phyloP scores from a whole-genome alignment of 176 grass and related monocot species.

The Elaeis guineensis region DNA sequence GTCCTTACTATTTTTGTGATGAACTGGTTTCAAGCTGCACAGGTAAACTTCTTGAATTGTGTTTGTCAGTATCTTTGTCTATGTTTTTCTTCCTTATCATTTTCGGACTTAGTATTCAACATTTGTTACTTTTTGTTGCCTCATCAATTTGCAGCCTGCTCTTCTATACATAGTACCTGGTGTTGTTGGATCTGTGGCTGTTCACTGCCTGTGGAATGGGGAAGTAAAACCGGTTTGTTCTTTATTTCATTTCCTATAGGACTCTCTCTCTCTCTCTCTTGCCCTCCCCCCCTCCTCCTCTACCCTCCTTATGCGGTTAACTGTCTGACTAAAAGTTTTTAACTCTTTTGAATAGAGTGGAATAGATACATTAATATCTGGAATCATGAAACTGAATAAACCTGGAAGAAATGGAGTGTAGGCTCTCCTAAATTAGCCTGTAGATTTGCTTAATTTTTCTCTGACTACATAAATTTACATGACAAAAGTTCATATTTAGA shows the following conservation, averaged over 20 bases:
- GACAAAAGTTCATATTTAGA: no score
- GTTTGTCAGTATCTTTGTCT: conserved; percentile 5
- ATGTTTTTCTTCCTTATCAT: background rate
- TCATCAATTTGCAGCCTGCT: conserved; percentile 44
- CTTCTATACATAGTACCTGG: conserved; percentile 78
- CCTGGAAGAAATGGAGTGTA: no score
- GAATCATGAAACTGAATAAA: no score
- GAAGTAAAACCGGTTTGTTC: conserved; percentile 71
- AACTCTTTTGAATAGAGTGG: no score
- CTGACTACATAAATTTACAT: no score
- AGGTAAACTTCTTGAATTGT: conserved; percentile 29
- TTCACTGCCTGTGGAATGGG: conserved; percentile 62
- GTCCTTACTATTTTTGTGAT: conserved; percentile 67
- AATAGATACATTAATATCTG: no score
- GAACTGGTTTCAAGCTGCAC: conserved; percentile 97
- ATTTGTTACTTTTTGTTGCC: background rate
- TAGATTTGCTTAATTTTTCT: no score
- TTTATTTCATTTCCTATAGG: background rate
- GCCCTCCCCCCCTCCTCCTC: no score
- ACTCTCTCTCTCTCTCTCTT: background rate
- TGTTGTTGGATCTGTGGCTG: conserved; percentile 71
- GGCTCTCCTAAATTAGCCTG: no score
- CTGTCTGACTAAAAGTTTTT: no score
- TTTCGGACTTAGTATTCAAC: background rate
- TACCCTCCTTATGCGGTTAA: no score